A percentile compares a stretch with the other conserved stretches of the same genome.
These are phyloP conservation scores for Phialophora chinensis DNA, from an alignment of 2,329 filamentous ascomycete species.

Conservation along the genomic window DNA sequence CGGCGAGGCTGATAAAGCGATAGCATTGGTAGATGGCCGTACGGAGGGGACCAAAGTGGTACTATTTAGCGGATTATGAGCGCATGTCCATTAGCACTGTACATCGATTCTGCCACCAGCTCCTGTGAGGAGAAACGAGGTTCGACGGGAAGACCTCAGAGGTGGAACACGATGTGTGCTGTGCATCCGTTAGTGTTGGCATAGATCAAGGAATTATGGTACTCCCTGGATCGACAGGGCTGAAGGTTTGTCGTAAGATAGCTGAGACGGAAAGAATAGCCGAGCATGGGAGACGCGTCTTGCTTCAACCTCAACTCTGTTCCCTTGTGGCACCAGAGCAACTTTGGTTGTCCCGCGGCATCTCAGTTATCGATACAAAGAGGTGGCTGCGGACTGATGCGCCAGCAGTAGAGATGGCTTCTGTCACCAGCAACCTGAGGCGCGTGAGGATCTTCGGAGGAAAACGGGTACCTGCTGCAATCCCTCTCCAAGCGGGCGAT, in stretches of 20 bases:
- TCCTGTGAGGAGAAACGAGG: not conserved
- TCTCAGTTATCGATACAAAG: not conserved
- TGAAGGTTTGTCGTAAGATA: not conserved
- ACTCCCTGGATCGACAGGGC: not conserved
- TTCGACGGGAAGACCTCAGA: not conserved
- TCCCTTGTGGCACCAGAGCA: not conserved
- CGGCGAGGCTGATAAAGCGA: conserved; percentile 20
- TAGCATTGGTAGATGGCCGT: conserved; percentile 19
- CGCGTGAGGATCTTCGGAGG: not conserved
- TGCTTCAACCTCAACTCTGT: not conserved
- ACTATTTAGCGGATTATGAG: not conserved
- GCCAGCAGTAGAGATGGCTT: not conserved
- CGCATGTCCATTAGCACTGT: not conserved
- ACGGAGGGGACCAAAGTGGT: not conserved
- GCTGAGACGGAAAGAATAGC: not conserved
- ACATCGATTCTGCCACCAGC: not conserved
- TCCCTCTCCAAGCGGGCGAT: not conserved
- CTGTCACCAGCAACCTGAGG: not conserved
- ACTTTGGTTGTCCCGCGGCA: not conserved
- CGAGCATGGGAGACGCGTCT: not conserved
- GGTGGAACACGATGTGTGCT: not conserved
- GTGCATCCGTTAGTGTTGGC: not conserved
- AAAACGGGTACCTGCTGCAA: conserved; percentile 3
- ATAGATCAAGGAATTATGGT: not conserved
- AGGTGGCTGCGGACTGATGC: not conserved